Base-by-base conservation (phyloP, 2,329 filamentous ascomycete genomes). In the Stagonosporopsis tanaceti region DNA sequence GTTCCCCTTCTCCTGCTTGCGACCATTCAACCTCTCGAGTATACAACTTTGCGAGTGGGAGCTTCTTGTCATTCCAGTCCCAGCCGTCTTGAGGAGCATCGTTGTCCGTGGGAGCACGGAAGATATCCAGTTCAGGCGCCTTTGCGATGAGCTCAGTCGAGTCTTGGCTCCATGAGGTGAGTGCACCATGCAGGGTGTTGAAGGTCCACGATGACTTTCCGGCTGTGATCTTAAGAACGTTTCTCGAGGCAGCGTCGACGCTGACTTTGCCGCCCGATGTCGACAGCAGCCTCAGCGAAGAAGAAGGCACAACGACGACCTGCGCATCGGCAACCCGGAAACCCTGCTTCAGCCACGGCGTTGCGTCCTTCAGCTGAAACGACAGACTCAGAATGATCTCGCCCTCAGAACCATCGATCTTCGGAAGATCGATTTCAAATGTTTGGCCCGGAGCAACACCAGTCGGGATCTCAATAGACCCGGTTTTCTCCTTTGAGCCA, bases 51-150 rank as follows among this genome's bases (percentile, higher is more conserved):
- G 72, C 70, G 11, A 70, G 69, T 20, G 69, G 67, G 1, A 75
- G 61, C 7, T 64, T 60, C 25, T 66, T 68, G 48, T 75, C 70
- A 41, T 80, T 76, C 87, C 87, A 90, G 62, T 88, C 85, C 5
- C 80, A 81, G 3, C 83, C 79, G 11, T 85, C 83, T 15, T 74
- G 67, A 0, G 83, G 80, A 0, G 78, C 76, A 65, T 90, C 88
- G 64, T 90, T 90, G 71, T 90, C 85, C 0, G 87, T 90, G 14
- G 83, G 81, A 0, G 87, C 84, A 4, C 87, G 85, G 82, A 86
- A 89, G 74, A 90, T 85, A 6, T 79, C 77, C 1, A 84, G 79
- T 8, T 72, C 68, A 0, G 80, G 74, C 66, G 73, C 64, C 42
- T 65, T 63, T 27, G 67, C 57, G 32, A 76, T 67, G 11, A 75